Base-by-base conservation (phyloP, 169 alveolate species). In the Eimeria falciformis region DNA sequence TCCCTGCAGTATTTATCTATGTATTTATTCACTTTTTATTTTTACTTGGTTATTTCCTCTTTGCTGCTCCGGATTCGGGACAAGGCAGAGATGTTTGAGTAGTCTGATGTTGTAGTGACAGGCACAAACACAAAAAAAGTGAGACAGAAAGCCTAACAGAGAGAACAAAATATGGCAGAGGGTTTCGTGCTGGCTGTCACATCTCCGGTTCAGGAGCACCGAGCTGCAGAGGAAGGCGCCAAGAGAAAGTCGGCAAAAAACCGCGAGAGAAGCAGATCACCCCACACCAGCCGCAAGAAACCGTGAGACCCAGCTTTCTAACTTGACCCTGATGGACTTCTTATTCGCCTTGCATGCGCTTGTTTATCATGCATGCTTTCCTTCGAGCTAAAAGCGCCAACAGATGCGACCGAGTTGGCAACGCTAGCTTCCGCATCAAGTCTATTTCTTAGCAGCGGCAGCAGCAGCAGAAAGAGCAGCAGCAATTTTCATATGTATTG, bases 211-310 rank as follows among this genome's bases (percentile, higher is more conserved):
- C 77, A 81, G 90, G 90, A 81, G 90, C 90, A 81, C 33, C 65
- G 45, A 29, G 47, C 90, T 25, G 33, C 90, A 21, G 75, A 81
- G 47, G 90, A 81, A 46, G 58, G 77, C 23, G 90, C 90, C 29
- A 53, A 56, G 62, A 25, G 90, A 27, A 81, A 81, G 33, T 27
- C 77, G 53, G 62, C 27, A 46, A 81, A 81, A 47, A 81, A 11
- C 45, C 73, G 90, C 37, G 90, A 81, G 71, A 40, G 90, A 29
- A 81, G 90, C 33, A 56, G n/a, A 45, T 81, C 90, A 17, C 90
- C 90, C 23, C 58, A 81, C 78, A 55, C 77, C 77, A 53, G 77
- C 47, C 77, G 78, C 77, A 81, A 81, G 77, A 81, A 56, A 27
- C 25, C 90, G 90, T 81, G 75, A 53, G 90, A 33, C 55, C 12